Evolutionary conservation across 768 basidiomycete species (phyloP).

Genomic region (Lentinula aciculospora): DNA sequence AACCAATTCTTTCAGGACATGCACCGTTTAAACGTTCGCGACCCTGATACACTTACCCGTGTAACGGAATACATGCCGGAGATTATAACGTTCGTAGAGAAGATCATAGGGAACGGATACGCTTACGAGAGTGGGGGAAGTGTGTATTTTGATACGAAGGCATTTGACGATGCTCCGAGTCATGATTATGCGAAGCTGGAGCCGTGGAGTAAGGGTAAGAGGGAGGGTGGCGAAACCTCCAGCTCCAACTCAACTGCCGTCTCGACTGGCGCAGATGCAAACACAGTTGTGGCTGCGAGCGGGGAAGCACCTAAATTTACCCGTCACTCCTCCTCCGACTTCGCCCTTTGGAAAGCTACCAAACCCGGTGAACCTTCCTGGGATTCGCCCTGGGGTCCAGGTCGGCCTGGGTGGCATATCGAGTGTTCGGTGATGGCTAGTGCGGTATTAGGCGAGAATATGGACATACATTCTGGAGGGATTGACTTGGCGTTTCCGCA

Average conservation of each 20-base stretch:
- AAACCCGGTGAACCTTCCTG: slow-evolving; percentile 96
- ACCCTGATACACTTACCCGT: slow-evolving; percentile 87
- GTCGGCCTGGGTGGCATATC: slow-evolving; percentile 99
- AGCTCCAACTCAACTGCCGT: too few relatives aligned
- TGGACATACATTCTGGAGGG: slow-evolving; percentile 98
- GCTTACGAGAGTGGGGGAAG: slow-evolving; percentile 67
- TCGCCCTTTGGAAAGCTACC: slow-evolving; percentile 96
- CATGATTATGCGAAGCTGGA: slow-evolving; percentile 94
- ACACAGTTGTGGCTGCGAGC: too few relatives aligned
- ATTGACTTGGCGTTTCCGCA: slow-evolving; percentile 98
- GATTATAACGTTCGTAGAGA: slow-evolving; percentile 83
- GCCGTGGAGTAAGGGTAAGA: slow-evolving; percentile 94
- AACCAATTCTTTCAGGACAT: slow-evolving; percentile 87
- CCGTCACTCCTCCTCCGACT: slow-evolving; percentile 83
- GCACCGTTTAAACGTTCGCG: slow-evolving; percentile 77
- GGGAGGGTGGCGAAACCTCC: slow-evolving; percentile 89
- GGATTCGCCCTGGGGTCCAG: slow-evolving; percentile 93
- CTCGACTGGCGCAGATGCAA: too few relatives aligned
- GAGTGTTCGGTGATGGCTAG: slow-evolving; percentile 99
- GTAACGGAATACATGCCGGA: slow-evolving; percentile 98
- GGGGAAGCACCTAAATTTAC: too few relatives aligned
- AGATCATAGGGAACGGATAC: slow-evolving; percentile 82
- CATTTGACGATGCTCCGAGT: slow-evolving; percentile 69
- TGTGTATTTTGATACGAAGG: slow-evolving; percentile 86
- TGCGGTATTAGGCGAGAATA: slow-evolving; percentile 79